Conservation (phyloP, 2,329 filamentous ascomycete genomes). For the Microascus cirrosus region DNA sequence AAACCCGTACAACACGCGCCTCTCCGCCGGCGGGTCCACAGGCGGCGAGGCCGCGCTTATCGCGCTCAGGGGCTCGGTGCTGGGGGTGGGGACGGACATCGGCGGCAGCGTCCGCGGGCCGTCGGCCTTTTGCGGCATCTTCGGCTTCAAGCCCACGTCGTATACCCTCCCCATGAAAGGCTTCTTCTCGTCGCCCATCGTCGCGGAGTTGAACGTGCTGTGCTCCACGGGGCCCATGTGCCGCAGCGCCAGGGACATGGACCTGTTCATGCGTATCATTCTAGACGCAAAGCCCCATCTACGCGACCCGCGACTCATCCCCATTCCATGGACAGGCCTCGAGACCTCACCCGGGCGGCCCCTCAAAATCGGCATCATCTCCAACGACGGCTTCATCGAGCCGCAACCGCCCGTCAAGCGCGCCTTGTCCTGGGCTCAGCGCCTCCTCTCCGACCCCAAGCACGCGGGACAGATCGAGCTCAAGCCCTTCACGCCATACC, state of each 20-base stretch:
- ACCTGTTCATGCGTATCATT: slow-evolving; percentile 17
- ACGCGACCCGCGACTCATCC: slow-evolving; percentile 18
- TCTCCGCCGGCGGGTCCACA: slow-evolving; percentile 3
- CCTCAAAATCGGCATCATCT: slow-evolving; percentile 30
- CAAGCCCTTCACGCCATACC: slow-evolving; percentile 21
- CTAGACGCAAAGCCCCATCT: slow-evolving; percentile 16
- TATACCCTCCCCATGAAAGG: slow-evolving; percentile 18
- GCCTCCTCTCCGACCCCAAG: slow-evolving; percentile 9
- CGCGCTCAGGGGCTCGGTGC: slow-evolving; percentile 40
- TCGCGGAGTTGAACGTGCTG: slow-evolving; percentile 21
- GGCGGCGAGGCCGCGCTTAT: slow-evolving; percentile 58
- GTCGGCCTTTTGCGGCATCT: slow-evolving; percentile 47
- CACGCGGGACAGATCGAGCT: slow-evolving; percentile 14
- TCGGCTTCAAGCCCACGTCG: slow-evolving; percentile 42
- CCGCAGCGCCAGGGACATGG: slow-evolving; percentile 18
- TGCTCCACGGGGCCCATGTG: slow-evolving; percentile 22
- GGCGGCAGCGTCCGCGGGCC: slow-evolving; percentile 41
- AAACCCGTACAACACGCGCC: slow-evolving; percentile 41
- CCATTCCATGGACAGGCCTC: slow-evolving; percentile 4
- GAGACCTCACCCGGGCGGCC: slow-evolving; percentile 3
- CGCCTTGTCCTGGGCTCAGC: slow-evolving; percentile 21
- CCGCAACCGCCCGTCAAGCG: slow-evolving; percentile 26
- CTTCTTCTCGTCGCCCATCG: not conserved
- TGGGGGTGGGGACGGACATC: slow-evolving; percentile 57
- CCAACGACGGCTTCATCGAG: slow-evolving; percentile 22